Evolutionary conservation across 345 rosid species (phyloP).

Genomic region (Limnanthes douglasii): DNA sequence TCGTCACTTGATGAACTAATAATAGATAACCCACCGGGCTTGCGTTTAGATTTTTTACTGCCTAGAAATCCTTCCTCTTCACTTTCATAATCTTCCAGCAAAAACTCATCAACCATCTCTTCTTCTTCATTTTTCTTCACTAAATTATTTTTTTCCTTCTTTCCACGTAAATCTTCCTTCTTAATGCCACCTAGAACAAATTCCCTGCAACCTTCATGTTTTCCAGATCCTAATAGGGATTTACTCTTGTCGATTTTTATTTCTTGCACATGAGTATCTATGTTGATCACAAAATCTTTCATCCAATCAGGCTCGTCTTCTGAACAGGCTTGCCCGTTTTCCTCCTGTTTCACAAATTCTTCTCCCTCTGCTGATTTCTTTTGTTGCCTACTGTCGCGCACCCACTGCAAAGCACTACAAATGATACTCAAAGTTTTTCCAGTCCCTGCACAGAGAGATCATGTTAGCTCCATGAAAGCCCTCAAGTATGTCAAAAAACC

Average conservation of each 20-base stretch:
- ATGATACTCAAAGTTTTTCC: slow-evolving; percentile 88
- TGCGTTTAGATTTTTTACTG: slow-evolving; percentile 32
- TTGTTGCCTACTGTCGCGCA: slow-evolving; percentile 40
- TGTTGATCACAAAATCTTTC: slow-evolving; percentile 30
- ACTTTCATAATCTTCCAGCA: slow-evolving; percentile 80
- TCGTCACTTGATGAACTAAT: slow-evolving; percentile 55
- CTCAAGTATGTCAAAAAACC: not conserved
- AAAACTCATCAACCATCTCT: slow-evolving; percentile 38
- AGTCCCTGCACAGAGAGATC: slow-evolving; percentile 33
- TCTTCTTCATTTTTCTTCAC: slow-evolving; percentile 12
- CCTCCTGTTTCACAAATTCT: slow-evolving; percentile 4
- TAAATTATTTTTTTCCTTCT: slow-evolving; percentile 10
- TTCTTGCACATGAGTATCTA: slow-evolving; percentile 11
- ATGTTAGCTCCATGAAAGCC: not conserved
- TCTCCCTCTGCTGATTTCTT: slow-evolving; percentile 10
- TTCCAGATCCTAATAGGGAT: slow-evolving; percentile 10
- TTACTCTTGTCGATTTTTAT: slow-evolving; percentile 17
- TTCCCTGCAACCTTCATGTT: slow-evolving; percentile 12
- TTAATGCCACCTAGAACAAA: slow-evolving; percentile 7
- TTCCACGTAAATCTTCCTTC: slow-evolving; percentile 8
- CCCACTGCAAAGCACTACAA: slow-evolving; percentile 79
- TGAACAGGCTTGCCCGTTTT: slow-evolving; percentile 11
- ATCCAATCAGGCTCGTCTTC: slow-evolving; percentile 89
- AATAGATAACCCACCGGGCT: slow-evolving; percentile 15
- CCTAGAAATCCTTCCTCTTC: slow-evolving; percentile 37